Percentiles rank a stretch among this genome's conserved stretches.
These are phyloP conservation scores for Suhomyces tanzawaensis DNA, from an alignment of 805 yeast species.

Conservation along the genomic window DNA sequence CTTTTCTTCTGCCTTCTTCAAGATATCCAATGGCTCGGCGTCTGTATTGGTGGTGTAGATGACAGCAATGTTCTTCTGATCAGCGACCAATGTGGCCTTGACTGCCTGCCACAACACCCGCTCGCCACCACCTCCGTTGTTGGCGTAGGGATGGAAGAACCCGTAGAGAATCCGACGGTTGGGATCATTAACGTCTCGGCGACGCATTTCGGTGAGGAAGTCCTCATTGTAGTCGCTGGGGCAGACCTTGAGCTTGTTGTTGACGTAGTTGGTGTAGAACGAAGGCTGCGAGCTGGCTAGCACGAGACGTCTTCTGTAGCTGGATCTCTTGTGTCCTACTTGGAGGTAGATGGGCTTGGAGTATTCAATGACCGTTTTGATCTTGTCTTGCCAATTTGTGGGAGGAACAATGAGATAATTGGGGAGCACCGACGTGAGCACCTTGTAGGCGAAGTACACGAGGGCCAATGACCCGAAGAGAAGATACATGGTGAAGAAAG, in stretches of 20 bases:
- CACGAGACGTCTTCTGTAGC: constrained; percentile 37
- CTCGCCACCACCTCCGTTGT: constrained; percentile 98
- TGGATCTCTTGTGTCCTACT: constrained; percentile 37
- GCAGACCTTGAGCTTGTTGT: constrained; percentile 34
- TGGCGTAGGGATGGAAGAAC: constrained; percentile 92
- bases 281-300: constrained; percentile 36
- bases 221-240: constrained; percentile 27
- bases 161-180: constrained; percentile 58
- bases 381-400: constrained; percentile 37
- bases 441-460: constrained; percentile 15
- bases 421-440: constrained; percentile 27
- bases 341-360: constrained; percentile 36
- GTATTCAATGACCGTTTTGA: constrained; percentile 28
- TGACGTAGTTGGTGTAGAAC: constrained; percentile 36
- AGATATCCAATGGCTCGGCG: constrained; percentile 46
- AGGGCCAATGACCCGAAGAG: constrained; percentile 6
- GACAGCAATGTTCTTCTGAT: constrained; percentile 52
- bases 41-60: constrained; percentile 71
- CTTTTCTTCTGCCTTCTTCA: constrained; percentile 50
- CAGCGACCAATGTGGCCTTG: constrained; percentile 55
- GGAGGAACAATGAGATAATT: constrained; percentile 37
- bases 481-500: background rate
- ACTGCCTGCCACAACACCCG: constrained; percentile 95
- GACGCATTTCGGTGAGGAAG: constrained; percentile 27
- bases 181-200: constrained; percentile 35